Conservation (phyloP, 768 basidiomycete species). For the Gyrodon lividus region DNA sequence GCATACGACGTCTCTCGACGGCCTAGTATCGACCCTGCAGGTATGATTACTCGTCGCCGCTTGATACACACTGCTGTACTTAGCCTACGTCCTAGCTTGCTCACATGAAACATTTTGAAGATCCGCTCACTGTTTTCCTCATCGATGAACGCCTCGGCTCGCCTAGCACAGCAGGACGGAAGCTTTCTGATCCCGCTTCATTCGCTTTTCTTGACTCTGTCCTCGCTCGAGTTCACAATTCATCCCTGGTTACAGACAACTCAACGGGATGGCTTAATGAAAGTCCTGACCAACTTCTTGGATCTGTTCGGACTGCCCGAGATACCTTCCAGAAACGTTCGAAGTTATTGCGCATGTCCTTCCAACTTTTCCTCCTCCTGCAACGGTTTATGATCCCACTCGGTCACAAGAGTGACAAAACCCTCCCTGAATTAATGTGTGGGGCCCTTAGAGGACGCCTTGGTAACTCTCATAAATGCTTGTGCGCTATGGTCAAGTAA, state of each 20-base stretch:
- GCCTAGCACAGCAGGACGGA: background rate
- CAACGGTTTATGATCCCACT: slow-evolving; percentile 43
- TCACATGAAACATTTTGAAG: slow-evolving; percentile 70
- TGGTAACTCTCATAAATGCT: slow-evolving; percentile 41
- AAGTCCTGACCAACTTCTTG: slow-evolving; percentile 32
- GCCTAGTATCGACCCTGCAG: slow-evolving; percentile 58
- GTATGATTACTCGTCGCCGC: slow-evolving; percentile 33
- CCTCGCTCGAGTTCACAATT: slow-evolving; percentile 34
- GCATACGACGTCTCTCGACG: slow-evolving; percentile 57
- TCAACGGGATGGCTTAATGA: slow-evolving; percentile 25
- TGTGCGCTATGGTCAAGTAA: slow-evolving; percentile 51
- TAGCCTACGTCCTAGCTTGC: slow-evolving; percentile 43
- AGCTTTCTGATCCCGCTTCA: slow-evolving; percentile 21
- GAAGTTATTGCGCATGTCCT: slow-evolving; percentile 44
- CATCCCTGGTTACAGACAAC: slow-evolving; percentile 14
- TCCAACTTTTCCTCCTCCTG: slow-evolving; percentile 44
- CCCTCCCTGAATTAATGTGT: slow-evolving; percentile 43
- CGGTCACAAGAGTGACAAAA: slow-evolving; percentile 41
- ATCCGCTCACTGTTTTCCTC: slow-evolving; percentile 47
- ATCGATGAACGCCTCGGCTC: slow-evolving; percentile 7
- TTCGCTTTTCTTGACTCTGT: slow-evolving; percentile 39
- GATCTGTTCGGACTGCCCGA: slow-evolving; percentile 39
- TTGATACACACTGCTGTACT: background rate
- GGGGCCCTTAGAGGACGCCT: slow-evolving; percentile 44
- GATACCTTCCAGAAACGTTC: slow-evolving; percentile 31